Percentiles rank a stretch among this genome's conserved stretches.
These are phyloP conservation scores for Stachybotrys chlorohalonatus DNA, from an alignment of 2,329 filamentous ascomycete genomes.

Conservation along the genomic window DNA sequence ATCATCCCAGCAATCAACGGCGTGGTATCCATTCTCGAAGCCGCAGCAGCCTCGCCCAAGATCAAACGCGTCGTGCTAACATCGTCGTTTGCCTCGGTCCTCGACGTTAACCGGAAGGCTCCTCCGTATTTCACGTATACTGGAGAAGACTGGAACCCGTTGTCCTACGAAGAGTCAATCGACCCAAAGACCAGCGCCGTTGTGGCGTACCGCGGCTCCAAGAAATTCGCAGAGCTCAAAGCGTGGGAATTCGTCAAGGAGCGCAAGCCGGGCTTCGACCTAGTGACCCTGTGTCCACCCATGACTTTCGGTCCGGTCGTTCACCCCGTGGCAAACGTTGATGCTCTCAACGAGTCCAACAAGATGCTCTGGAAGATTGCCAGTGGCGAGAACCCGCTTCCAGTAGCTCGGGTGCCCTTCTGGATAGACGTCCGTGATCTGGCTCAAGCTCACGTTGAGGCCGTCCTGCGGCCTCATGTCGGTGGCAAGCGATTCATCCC, in stretches of 20 bases:
- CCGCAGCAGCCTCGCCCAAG: constrained; percentile 11
- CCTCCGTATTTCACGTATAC: constrained; percentile 43
- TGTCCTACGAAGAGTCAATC: constrained; percentile 40
- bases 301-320: constrained; percentile 35
- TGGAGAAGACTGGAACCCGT: constrained; percentile 47
- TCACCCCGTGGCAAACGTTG: constrained; percentile 24
- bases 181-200: constrained; percentile 28
- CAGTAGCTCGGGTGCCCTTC: constrained; percentile 26
- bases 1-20: constrained; percentile 37
- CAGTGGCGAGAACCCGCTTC: constrained; percentile 22
- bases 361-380: constrained; percentile 30
- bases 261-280: constrained; percentile 26
- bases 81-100: constrained; percentile 59
- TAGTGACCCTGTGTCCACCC: constrained; percentile 35
- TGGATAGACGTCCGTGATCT: constrained; percentile 40
- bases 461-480: constrained; percentile 24
- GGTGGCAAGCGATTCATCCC: constrained; percentile 30
- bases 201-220: constrained; percentile 22
- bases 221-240: constrained; percentile 24
- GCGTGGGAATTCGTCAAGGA: constrained; percentile 25
- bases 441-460: constrained; percentile 32
- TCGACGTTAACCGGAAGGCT: constrained; percentile 38
- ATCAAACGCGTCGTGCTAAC: constrained; percentile 42
- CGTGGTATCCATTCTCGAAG: constrained; percentile 29
- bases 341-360: constrained; percentile 32